These are phyloP conservation scores for Drechslerella stenobrocha DNA, from an alignment of 2,329 filamentous ascomycete species.

Conservation along the genomic window DNA sequence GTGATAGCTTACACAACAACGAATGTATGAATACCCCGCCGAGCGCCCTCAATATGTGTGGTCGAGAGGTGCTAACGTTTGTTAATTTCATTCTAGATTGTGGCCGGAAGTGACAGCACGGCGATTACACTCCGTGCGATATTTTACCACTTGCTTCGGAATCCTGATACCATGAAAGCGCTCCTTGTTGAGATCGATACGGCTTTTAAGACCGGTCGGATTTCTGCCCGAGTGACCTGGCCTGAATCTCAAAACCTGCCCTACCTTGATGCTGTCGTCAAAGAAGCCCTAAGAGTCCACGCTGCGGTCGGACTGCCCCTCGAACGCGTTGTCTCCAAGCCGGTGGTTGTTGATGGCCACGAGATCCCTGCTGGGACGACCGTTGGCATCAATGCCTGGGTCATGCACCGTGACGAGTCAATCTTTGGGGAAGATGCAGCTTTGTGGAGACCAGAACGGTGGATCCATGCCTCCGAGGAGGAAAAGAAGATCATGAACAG, in stretches of 20 bases:
- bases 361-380: conserved; percentile 57
- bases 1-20: conserved; percentile 37
- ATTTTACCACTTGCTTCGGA: conserved; percentile 56
- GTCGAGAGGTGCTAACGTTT: too few species aligned
- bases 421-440: conserved; percentile 58
- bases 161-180: conserved; percentile 54
- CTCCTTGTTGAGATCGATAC: conserved; percentile 57
- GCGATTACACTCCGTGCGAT: conserved; percentile 56
- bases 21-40: conserved; percentile 36
- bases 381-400: conserved; percentile 58
- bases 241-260: conserved; percentile 60
- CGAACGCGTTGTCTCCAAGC: conserved; percentile 66
- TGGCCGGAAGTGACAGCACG: conserved; percentile 57
- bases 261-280: conserved; percentile 76
- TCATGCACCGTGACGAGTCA: conserved; percentile 57
- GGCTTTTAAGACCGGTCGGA: conserved; percentile 10
- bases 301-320: conserved; percentile 73
- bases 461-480: conserved; percentile 30
- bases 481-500: conserved; percentile 42
- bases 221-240: conserved; percentile 52
- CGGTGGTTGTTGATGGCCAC: conserved; percentile 54
- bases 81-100: conserved; percentile 48
- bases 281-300: conserved; percentile 76
- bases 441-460: conserved; percentile 56
- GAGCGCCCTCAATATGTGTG: too few species aligned